Base-by-base conservation (phyloP, 768 basidiomycete species). In the Lactarius vividus region DNA sequence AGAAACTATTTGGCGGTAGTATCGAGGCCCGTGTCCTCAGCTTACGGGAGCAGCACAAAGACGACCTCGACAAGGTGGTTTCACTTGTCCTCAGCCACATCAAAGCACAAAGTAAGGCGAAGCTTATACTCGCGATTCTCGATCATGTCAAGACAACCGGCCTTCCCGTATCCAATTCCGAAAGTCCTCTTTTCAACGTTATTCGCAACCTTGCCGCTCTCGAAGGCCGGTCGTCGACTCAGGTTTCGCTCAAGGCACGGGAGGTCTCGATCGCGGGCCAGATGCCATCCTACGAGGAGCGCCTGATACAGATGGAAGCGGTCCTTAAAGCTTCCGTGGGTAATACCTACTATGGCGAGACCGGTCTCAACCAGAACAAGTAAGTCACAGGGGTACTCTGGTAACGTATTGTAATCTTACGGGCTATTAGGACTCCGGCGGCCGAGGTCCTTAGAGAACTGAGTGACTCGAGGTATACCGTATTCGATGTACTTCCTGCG, bases 211-310 rank as follows among this genome's bases (percentile, higher is more conserved):
- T 98, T 44, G 92, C 96, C 60, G 84, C 85, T 37, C 83, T 98
- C 40, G 96, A 98, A 77, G 89, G 92, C 57, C 91, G 94, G 73
- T 94, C 94, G 7, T 96, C 96, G n/a, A 92, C 87, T 35, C 82
- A 88, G 62, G 96, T 98, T 40, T 85, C 96, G 3, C 78, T 99
- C 69, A 98, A 96, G 77, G 97, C 97, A 49, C 91, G 97, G 55
- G 97, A 99, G 79, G 97, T 97, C 8, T 84, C 98, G 56, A 98
- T 99, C 73, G 83, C 94, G 37, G 93, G 92, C 56, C 94, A 96
- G 75, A 91, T 99, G 85, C 97, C 97, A 6, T 96, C 95, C 16
- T 96, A 93, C 74, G 95, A 98, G 73, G 97, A 98, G 76, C 90
- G 97, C 64, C 81, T 88, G 49, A 80, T 86, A 31, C 97, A 99